phyloP scores from a whole-genome alignment of 2,329 filamentous ascomycete species.

The Clonostachys solani region DNA sequence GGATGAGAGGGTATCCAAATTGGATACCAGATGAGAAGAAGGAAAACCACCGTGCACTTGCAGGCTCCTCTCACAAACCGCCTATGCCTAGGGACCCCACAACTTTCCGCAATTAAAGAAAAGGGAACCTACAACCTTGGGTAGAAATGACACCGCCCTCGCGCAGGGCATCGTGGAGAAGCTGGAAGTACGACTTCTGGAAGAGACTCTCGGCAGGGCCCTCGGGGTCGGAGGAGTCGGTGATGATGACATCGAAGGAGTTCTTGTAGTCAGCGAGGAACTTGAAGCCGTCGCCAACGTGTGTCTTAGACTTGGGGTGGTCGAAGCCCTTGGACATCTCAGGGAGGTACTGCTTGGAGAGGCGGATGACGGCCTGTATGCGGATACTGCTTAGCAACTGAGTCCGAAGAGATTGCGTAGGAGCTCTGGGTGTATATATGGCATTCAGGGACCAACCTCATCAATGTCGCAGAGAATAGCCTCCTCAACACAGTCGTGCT shows the following conservation, averaged over 20 bases:
- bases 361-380: constrained; percentile 82
- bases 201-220: constrained; percentile 95
- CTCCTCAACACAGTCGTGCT: constrained; percentile 96
- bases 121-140: constrained; percentile 98
- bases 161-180: constrained; percentile 82
- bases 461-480: constrained; percentile 98
- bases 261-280: constrained; percentile 97
- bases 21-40: neutral
- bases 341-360: constrained; percentile 97
- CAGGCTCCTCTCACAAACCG: constrained; percentile 8
- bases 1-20: constrained; percentile 11
- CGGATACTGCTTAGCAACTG: constrained; percentile 1
- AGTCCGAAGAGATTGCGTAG: neutral
- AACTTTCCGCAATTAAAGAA: constrained; percentile 40
- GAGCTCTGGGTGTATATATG: neutral
- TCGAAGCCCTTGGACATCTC: constrained; percentile 90
- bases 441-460: constrained; percentile 62
- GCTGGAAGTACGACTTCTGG: constrained; percentile 98
- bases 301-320: constrained; percentile 88
- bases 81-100: constrained; percentile 26
- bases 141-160: constrained; percentile 98
- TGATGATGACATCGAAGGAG: constrained; percentile 98
- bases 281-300: constrained; percentile 97
- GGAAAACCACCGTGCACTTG: neutral
- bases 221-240: constrained; percentile 95